Conservation (phyloP, 2,329 filamentous ascomycete genomes). For the Hymenoscyphus fraxineus region DNA sequence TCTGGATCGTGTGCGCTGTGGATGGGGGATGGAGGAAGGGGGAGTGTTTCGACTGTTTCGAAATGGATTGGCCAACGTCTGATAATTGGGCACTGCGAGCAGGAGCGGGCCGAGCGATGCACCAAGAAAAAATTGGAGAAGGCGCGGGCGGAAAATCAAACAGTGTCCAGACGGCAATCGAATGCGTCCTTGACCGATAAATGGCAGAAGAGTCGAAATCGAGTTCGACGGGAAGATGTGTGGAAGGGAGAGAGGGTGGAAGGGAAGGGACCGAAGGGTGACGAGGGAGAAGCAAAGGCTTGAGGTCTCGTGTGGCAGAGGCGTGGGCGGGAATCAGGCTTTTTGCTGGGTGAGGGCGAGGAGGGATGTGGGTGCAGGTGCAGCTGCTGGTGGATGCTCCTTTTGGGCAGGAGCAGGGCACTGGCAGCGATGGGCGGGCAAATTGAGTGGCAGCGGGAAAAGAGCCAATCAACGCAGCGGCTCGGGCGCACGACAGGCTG, state of each 20-base stretch:
- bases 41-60: conserved; percentile 19
- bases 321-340: background rate
- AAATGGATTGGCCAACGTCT: conserved; percentile 21
- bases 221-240: conserved; percentile 2
- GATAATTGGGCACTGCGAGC: conserved; percentile 1
- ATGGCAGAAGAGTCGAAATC: conserved; percentile 14
- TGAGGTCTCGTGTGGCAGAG: background rate
- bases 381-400: background rate
- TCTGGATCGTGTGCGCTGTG: background rate
- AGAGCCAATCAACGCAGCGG: background rate
- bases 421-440: background rate
- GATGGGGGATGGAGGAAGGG: background rate
- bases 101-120: conserved; percentile 8
- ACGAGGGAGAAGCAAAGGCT: background rate
- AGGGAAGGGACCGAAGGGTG: background rate
- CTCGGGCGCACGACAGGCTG: conserved; percentile 29
- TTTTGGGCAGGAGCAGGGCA: background rate
- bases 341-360: background rate
- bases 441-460: background rate
- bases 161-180: conserved; percentile 25
- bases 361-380: background rate
- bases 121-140: conserved; percentile 8
- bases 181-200: conserved; percentile 30
- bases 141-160: background rate
- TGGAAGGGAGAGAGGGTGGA: background rate